Conservation (phyloP, 2,329 filamentous ascomycete species). For the Endocalyx cinctus region DNA sequence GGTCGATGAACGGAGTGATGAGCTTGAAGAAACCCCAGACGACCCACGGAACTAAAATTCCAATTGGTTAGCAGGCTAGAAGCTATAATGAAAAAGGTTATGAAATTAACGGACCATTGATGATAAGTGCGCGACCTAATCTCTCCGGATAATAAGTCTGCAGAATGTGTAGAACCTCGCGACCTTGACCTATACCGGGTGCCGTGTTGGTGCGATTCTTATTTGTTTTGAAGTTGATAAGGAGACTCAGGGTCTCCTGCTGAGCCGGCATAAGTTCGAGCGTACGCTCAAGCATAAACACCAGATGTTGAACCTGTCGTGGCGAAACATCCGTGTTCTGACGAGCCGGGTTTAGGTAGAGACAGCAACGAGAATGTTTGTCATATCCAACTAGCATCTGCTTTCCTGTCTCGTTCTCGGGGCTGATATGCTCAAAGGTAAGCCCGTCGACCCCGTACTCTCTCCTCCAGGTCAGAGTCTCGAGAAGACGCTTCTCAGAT, state of each 20-base stretch:
- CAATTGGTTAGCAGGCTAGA: slow-evolving; percentile 7
- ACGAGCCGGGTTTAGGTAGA: slow-evolving; percentile 82
- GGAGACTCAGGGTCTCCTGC: slow-evolving; percentile 78
- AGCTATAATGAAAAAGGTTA: too few species aligned
- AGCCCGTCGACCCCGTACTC: slow-evolving; percentile 81
- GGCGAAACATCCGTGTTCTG: slow-evolving; percentile 90
- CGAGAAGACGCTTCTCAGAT: slow-evolving; percentile 72
- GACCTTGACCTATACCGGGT: slow-evolving; percentile 69
- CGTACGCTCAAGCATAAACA: slow-evolving; percentile 90
- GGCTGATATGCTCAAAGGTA: slow-evolving; percentile 81
- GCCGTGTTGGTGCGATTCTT: slow-evolving; percentile 68
- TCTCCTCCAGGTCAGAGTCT: slow-evolving; percentile 81
- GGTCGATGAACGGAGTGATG: slow-evolving; percentile 94
- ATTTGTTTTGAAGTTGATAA: slow-evolving; percentile 87
- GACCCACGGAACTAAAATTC: slow-evolving; percentile 78
- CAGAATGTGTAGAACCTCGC: slow-evolving; percentile 82
- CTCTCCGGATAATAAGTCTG: slow-evolving; percentile 96
- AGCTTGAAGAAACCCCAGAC: slow-evolving; percentile 94
- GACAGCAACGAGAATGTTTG: slow-evolving; percentile 76
- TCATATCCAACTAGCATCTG: slow-evolving; percentile 88
- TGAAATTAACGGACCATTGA: slow-evolving; percentile 81
- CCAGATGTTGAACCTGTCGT: slow-evolving; percentile 86
- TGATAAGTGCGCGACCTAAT: slow-evolving; percentile 81
- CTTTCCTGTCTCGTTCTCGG: slow-evolving; percentile 96
- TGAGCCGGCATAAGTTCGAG: slow-evolving; percentile 83